Conservation (phyloP, 1,284 basidiomycete species). For the Cutaneotrichosporon spelunceum region DNA sequence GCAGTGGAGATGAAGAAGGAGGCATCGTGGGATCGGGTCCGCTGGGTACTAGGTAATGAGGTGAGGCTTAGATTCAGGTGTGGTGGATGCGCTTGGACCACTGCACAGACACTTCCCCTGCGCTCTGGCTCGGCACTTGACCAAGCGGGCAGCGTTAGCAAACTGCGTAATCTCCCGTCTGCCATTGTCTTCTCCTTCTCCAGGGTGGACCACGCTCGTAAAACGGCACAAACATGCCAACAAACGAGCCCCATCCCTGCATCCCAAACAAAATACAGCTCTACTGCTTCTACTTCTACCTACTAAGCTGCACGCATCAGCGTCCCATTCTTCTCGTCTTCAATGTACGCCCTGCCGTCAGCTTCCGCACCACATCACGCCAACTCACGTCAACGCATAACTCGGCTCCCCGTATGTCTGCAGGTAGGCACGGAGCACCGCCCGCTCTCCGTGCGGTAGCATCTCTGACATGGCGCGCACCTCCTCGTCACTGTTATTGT, state of each 20-base stretch:
- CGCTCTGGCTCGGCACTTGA: background rate
- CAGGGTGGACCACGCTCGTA: background rate
- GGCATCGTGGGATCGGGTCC: background rate
- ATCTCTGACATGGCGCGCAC: constrained; percentile 68
- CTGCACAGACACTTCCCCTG: background rate
- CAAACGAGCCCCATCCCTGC: no score
- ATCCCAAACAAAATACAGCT: background rate
- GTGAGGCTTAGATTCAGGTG: background rate
- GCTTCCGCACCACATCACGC: background rate
- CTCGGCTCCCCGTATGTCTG: constrained; percentile 69
- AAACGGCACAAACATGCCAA: background rate
- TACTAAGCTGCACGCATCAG: constrained; percentile 41
- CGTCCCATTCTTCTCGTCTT: constrained; percentile 75
- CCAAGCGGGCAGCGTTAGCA: no score
- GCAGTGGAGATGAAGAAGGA: background rate
- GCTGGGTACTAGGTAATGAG: no score
- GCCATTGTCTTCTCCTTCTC: no score
- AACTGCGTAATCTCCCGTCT: no score
- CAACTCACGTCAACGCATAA: constrained; percentile 62
- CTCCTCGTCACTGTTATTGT: constrained; percentile 32
- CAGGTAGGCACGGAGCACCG: constrained; percentile 68
- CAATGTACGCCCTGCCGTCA: constrained; percentile 65
- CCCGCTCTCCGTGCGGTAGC: constrained; percentile 69
- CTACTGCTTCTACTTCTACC: background rate
- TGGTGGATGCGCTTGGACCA: background rate